A percentile compares a stretch with the other conserved stretches of the same genome.
Evolutionary conservation across 2,329 filamentous ascomycete species (phyloP).

Genomic region (Alternaria alternata): DNA sequence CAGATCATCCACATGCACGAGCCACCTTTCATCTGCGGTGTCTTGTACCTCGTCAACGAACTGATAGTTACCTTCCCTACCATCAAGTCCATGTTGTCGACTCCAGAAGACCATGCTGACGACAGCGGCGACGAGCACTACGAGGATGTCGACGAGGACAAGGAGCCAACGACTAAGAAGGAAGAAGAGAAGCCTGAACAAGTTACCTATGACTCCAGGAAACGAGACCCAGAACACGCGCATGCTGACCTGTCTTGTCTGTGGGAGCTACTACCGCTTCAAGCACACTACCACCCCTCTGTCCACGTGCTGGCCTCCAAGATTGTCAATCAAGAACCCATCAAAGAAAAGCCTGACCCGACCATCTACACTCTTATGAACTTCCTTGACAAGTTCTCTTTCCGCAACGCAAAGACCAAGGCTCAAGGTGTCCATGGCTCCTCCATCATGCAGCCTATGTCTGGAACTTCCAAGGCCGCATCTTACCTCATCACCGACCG

Average conservation of each 20-base stretch:
- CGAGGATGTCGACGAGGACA: slow-evolving; percentile 66
- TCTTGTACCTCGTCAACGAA: slow-evolving; percentile 88
- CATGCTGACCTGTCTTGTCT: slow-evolving; percentile 92
- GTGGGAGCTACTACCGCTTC: slow-evolving; percentile 87
- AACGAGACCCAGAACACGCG: slow-evolving; percentile 89
- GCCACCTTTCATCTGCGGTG: slow-evolving; percentile 88
- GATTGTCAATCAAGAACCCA: slow-evolving; percentile 72
- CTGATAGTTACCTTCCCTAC: slow-evolving; percentile 81
- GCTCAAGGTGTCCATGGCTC: slow-evolving; percentile 70
- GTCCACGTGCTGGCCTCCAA: slow-evolving; percentile 83
- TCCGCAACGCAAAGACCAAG: slow-evolving; percentile 84
- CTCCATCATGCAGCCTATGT: slow-evolving; percentile 96
- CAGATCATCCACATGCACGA: slow-evolving; percentile 90
- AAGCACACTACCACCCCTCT: slow-evolving; percentile 90
- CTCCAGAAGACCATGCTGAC: slow-evolving; percentile 77
- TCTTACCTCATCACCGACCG: slow-evolving; percentile 69
- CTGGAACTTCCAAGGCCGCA: slow-evolving; percentile 65
- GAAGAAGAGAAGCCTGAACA: slow-evolving; percentile 24
- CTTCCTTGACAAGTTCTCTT: slow-evolving; percentile 98
- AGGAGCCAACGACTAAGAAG: slow-evolving; percentile 32
- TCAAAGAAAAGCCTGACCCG: slow-evolving; percentile 88
- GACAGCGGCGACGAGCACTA: slow-evolving; percentile 78
- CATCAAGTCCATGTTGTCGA: slow-evolving; percentile 73
- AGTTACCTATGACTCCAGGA: slow-evolving; percentile 79
- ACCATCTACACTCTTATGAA: slow-evolving; percentile 90